These are phyloP conservation scores for Earliella scabrosa DNA, from an alignment of 1,284 basidiomycete species.

Conservation along the genomic window DNA sequence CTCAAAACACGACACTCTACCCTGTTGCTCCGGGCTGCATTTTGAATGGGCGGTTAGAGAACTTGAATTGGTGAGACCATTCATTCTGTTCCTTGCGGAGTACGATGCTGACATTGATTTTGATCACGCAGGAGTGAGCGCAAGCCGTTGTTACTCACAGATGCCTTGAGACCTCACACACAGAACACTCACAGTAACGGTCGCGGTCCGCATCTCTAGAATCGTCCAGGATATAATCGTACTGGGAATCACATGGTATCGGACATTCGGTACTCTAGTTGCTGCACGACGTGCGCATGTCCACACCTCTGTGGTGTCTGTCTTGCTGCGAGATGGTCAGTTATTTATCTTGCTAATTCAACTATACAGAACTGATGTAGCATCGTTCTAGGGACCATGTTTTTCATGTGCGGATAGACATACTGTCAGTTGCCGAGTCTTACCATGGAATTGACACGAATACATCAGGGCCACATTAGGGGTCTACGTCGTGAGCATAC, in stretches of 20 bases:
- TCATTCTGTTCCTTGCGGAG: too few species aligned
- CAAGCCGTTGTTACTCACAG: too few species aligned
- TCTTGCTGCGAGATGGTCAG: constrained; percentile 12
- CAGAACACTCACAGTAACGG: neutral
- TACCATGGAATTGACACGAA: neutral
- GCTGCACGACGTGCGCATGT: neutral
- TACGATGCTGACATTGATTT: too few species aligned
- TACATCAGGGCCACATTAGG: neutral
- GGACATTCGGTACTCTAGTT: neutral
- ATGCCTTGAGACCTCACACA: neutral
- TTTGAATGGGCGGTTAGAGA: neutral
- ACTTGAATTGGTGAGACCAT: neutral
- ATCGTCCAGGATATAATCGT: constrained; percentile 1
- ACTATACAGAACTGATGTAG: neutral
- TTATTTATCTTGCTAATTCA: neutral
- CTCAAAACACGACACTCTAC: too few species aligned
- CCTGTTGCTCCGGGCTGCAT: too few species aligned
- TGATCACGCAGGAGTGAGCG: too few species aligned
- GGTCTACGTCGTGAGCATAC: neutral
- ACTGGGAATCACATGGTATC: constrained; percentile 12
- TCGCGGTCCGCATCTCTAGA: neutral
- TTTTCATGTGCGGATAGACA: neutral
- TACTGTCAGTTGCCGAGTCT: neutral
- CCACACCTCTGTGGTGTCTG: neutral
- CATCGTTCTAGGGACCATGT: constrained; percentile 6